These are phyloP conservation scores for Vitis rupestris DNA, from an alignment of 164 flowering plant genomes.

Conservation along the genomic window DNA sequence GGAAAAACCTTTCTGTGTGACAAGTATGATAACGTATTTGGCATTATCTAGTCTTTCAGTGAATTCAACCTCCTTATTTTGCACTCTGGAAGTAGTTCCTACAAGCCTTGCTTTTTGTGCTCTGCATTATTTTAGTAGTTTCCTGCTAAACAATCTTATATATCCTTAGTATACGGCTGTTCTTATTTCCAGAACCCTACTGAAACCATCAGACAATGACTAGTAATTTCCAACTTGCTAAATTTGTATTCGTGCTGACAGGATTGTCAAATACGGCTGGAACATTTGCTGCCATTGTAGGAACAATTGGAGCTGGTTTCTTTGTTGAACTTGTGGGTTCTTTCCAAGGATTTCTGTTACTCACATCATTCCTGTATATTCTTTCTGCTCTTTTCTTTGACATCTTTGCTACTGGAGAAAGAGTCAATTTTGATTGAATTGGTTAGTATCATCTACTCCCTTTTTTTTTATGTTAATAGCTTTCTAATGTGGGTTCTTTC, in stretches of 20 bases:
- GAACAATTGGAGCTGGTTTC: constrained; percentile 94
- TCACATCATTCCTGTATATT: constrained; percentile 77
- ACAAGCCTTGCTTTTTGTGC: too few relatives aligned
- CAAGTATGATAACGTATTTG: too few relatives aligned
- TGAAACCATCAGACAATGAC: background rate
- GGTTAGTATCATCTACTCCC: constrained; percentile 23
- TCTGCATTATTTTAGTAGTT: too few relatives aligned
- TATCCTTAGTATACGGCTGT: too few relatives aligned
- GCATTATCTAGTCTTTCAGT: too few relatives aligned
- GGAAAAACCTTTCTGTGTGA: too few relatives aligned
- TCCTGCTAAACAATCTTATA: too few relatives aligned
- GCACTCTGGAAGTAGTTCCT: too few relatives aligned
- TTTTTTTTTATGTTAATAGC: background rate
- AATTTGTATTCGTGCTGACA: constrained; percentile 20
- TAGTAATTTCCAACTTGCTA: background rate
- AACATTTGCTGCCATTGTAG: constrained; percentile 84
- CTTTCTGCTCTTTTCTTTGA: constrained; percentile 71
- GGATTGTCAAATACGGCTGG: constrained; percentile 93
- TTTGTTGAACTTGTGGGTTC: constrained; percentile 87
- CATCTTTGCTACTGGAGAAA: constrained; percentile 78
- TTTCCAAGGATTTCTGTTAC: constrained; percentile 77
- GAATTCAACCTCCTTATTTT: too few relatives aligned
- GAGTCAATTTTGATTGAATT: constrained; percentile 66
- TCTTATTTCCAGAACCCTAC: too few relatives aligned
- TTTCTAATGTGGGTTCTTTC: constrained; percentile 66